Percentiles rank a stretch among this genome's conserved stretches.
Evolutionary conservation across 2,329 filamentous ascomycete genomes (phyloP).

Genomic region (Alternaria consortialis): DNA sequence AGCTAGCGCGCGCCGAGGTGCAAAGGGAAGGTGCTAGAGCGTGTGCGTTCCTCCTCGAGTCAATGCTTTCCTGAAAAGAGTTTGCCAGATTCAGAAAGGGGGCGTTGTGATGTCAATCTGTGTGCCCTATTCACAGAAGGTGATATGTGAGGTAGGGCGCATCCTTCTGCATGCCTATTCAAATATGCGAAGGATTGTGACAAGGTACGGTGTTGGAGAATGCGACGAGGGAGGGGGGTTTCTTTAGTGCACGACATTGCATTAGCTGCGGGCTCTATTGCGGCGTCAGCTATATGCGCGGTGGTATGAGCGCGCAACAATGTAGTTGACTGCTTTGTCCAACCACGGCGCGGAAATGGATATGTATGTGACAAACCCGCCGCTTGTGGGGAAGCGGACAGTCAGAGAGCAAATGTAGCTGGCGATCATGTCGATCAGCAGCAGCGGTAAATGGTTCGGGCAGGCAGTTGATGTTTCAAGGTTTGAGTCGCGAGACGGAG

Average conservation of each 20-base stretch:
- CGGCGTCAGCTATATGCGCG: neutral
- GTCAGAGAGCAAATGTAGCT: neutral
- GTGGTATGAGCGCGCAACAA: neutral
- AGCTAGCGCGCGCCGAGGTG: conserved; percentile 2
- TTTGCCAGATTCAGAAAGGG: neutral
- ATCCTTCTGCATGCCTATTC: neutral
- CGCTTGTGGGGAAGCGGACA: neutral
- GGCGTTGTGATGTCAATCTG: neutral
- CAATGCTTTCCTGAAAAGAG: neutral
- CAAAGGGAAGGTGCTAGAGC: neutral
- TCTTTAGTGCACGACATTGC: neutral
- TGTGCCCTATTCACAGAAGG: neutral
- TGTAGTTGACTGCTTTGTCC: neutral
- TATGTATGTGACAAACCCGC: too few species aligned
- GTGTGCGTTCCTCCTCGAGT: neutral
- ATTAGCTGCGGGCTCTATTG: conserved; percentile 2
- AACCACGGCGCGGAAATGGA: neutral
- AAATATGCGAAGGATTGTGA: neutral
- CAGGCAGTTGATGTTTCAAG: neutral
- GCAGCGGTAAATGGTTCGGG: neutral
- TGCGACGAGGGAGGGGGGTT: neutral
- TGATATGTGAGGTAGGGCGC: neutral
- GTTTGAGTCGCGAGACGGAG: neutral
- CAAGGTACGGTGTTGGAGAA: neutral
- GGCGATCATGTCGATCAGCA: conserved; percentile 6